Conservation (phyloP, 345 rosid genomes). For the Erucastrum elatum region DNA sequence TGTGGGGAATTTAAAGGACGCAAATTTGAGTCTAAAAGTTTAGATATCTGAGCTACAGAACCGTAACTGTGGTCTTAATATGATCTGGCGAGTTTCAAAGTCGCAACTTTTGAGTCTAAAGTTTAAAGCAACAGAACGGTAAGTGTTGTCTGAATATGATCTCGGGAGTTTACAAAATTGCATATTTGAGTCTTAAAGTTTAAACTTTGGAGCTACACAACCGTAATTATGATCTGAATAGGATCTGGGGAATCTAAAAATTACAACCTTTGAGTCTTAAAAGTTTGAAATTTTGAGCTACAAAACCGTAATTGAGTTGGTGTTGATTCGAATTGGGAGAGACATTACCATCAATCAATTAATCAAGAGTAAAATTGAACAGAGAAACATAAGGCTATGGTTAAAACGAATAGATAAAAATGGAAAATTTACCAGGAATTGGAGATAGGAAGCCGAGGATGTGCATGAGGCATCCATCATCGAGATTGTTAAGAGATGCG, state of each 20-base stretch:
- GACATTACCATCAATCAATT: background rate
- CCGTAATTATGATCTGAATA: background rate
- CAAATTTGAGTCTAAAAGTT: background rate
- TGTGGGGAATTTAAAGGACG: background rate
- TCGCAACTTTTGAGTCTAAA: no score
- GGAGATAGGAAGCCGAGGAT: conserved; percentile 93
- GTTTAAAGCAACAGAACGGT: background rate
- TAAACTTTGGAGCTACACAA: background rate
- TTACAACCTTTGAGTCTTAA: background rate
- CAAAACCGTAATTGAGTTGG: conserved; percentile 11
- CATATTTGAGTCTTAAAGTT: background rate
- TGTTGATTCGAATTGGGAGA: background rate
- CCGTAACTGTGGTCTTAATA: background rate
- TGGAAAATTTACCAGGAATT: conserved; percentile 61
- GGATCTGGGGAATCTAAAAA: background rate
- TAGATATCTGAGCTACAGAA: background rate
- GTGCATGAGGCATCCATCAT: conserved; percentile 99
- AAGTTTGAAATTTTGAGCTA: background rate
- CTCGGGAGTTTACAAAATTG: background rate
- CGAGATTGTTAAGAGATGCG: conserved; percentile 66
- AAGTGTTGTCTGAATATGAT: background rate
- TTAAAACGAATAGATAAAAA: background rate
- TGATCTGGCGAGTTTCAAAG: no score
- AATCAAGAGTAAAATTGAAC: background rate
- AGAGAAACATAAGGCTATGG: background rate